These are phyloP conservation scores for Inonotus hispidus DNA, from an alignment of 1,284 basidiomycete species.

Conservation along the genomic window DNA sequence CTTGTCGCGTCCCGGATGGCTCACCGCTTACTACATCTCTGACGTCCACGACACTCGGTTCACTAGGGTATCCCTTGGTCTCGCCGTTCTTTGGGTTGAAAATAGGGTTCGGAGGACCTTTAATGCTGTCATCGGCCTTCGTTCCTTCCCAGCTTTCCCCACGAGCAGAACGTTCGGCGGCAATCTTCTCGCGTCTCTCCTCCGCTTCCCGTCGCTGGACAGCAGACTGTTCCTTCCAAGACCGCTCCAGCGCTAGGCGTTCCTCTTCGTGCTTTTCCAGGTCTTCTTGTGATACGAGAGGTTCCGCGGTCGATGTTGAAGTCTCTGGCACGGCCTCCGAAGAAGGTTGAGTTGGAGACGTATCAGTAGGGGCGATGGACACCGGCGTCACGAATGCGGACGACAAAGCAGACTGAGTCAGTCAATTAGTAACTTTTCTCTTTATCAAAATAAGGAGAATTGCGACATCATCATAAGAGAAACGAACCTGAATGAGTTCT, in stretches of 20 bases:
- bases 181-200: slow-evolving; percentile 67
- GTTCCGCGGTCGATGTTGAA: not conserved
- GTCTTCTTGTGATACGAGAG: slow-evolving; percentile 8
- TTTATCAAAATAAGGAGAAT: no score
- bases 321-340: not conserved
- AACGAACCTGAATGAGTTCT: not conserved
- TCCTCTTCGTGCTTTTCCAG: slow-evolving; percentile 48
- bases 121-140: slow-evolving; percentile 19
- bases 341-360: not conserved
- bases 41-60: slow-evolving; percentile 36
- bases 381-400: slow-evolving; percentile 14
- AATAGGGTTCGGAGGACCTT: slow-evolving; percentile 23
- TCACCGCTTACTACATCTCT: slow-evolving; percentile 43
- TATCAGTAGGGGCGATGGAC: not conserved
- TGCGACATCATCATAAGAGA: not conserved
- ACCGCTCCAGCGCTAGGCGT: slow-evolving; percentile 63
- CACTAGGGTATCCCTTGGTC: slow-evolving; percentile 19
- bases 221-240: slow-evolving; percentile 72
- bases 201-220: slow-evolving; percentile 72
- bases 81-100: not conserved
- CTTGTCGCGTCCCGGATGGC: slow-evolving; percentile 28
- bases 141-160: slow-evolving; percentile 27
- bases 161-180: slow-evolving; percentile 39
- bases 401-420: slow-evolving; percentile 14
- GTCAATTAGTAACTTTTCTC: not conserved